Evolutionary conservation across 2,329 filamentous ascomycete species (phyloP).

Genomic region (Hirsutella rhossiliensis): DNA sequence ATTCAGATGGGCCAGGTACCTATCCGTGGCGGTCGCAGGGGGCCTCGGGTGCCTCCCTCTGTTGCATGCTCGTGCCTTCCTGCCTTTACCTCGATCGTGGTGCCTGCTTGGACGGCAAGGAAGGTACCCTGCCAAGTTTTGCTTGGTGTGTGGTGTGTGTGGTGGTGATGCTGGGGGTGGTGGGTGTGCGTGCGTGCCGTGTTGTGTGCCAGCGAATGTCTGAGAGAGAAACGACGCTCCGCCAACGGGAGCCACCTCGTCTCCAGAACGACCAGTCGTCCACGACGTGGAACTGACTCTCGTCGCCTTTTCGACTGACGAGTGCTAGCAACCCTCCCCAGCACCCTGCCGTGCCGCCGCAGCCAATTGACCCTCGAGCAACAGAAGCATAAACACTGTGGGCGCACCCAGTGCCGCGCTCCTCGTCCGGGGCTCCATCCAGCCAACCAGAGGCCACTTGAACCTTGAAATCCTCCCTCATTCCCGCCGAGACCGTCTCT

Average conservation of each 20-base stretch:
- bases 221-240: conserved; percentile 13
- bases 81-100: not conserved
- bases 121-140: not conserved
- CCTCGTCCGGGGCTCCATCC: conserved; percentile 5
- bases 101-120: not conserved
- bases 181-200: not conserved
- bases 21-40: too few relatives aligned
- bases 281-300: conserved; percentile 13
- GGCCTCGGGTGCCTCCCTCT: too few relatives aligned
- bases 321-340: conserved; percentile 2
- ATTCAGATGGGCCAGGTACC: too few relatives aligned
- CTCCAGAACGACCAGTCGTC: conserved; percentile 11
- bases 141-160: not conserved
- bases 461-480: conserved; percentile 11
- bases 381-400: conserved; percentile 5
- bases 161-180: not conserved
- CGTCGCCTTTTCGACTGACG: not conserved
- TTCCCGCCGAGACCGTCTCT: conserved; percentile 10
- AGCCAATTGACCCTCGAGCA: conserved; percentile 3
- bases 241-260: conserved; percentile 13
- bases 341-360: conserved; percentile 1
- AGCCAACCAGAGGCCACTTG: conserved; percentile 10
- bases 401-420: conserved; percentile 6
- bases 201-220: conserved; percentile 6
- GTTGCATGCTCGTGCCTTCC: too few relatives aligned